Evolutionary conservation across 306 rosid species (phyloP).

Genomic region (Begonia masoniana): DNA sequence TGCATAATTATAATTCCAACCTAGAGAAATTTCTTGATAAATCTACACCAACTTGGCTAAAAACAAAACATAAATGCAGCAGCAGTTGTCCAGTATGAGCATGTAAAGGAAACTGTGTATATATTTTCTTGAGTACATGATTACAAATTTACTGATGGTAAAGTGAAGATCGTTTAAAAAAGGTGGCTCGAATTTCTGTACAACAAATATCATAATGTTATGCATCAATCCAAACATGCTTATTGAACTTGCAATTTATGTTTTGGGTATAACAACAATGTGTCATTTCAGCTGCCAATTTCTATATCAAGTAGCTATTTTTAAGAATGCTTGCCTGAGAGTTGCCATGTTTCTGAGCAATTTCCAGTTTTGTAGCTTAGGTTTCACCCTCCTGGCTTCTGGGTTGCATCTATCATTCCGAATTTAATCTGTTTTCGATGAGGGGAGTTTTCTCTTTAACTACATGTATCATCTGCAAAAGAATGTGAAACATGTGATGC

Average conservation of each 20-base stretch:
- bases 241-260: conserved; percentile 26
- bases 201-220: conserved; percentile 7
- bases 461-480: conserved; percentile 19
- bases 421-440: conserved; percentile 36
- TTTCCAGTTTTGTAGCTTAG: no score
- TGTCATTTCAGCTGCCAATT: background rate
- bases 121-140: conserved; percentile 15
- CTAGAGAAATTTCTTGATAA: no score
- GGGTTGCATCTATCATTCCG: conserved; percentile 22
- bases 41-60: no score
- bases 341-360: no score
- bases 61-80: no score
- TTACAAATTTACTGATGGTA: conserved; percentile 13
- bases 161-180: background rate
- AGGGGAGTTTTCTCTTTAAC: conserved; percentile 38
- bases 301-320: no score
- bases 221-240: conserved; percentile 8
- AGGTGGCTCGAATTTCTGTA: conserved; percentile 21
- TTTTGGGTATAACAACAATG: conserved; percentile 21
- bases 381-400: conserved; percentile 1
- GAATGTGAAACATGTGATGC: background rate
- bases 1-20: no score
- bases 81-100: no score
- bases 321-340: no score
- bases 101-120: conserved; percentile 1